Conservation (phyloP, 331 rosid genomes). For the Quercus tomentella region DNA sequence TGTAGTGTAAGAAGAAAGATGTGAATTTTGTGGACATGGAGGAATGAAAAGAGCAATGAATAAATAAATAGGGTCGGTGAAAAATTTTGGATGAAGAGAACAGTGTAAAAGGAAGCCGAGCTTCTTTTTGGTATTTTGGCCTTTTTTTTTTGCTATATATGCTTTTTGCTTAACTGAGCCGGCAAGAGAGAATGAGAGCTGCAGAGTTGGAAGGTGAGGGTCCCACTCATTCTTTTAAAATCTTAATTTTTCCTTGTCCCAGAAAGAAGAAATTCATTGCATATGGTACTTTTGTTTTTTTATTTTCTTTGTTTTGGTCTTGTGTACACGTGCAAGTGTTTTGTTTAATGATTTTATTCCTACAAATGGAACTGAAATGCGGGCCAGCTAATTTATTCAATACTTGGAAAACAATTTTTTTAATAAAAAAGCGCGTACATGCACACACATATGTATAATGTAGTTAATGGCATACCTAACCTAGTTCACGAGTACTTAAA, state of each 20-base stretch:
- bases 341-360: too few species aligned
- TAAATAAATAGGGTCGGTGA: not conserved
- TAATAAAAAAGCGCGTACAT: too few species aligned
- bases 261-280: too few species aligned
- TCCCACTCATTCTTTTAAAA: constrained; percentile 9
- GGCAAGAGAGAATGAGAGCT: not conserved
- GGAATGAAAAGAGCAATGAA: not conserved
- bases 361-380: too few species aligned
- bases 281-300: too few species aligned
- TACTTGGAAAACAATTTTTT: too few species aligned
- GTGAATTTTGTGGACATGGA: not conserved
- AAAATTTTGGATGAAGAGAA: not conserved
- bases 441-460: too few species aligned
- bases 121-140: not conserved
- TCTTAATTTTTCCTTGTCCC: too few species aligned
- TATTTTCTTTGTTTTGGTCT: not conserved
- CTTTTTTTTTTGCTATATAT: not conserved
- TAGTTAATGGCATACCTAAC: too few species aligned
- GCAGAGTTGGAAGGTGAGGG: not conserved
- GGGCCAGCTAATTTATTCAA: too few species aligned
- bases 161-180: constrained; percentile 11
- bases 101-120: not conserved
- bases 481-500: too few species aligned
- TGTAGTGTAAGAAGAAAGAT: not conserved
- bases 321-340: too few species aligned